Conservation (phyloP, 2,329 filamentous ascomycete species). For the Septoria petroselini region DNA sequence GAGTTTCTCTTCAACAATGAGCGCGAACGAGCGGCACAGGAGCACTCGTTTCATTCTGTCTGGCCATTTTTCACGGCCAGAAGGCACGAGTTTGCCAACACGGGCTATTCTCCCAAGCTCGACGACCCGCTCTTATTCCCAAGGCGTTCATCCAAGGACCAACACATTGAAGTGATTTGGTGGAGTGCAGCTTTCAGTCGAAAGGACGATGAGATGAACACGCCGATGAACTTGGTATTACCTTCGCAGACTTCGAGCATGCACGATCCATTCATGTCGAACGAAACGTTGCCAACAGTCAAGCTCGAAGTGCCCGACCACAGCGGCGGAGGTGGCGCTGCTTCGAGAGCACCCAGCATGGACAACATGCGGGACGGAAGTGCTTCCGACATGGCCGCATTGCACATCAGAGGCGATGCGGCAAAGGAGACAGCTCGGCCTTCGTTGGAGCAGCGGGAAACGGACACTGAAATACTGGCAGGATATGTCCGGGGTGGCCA, state of each 20-base stretch:
- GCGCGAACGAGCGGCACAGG: constrained; percentile 66
- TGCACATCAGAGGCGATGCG: background rate
- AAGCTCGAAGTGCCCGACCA: background rate
- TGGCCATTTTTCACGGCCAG: constrained; percentile 94
- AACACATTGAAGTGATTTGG: constrained; percentile 73
- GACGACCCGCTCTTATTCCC: constrained; percentile 87
- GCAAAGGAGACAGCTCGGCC: constrained; percentile 12
- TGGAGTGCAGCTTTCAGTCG: constrained; percentile 87
- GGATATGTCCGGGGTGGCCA: constrained; percentile 4
- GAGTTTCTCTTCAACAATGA: constrained; percentile 96
- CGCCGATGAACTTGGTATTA: constrained; percentile 38
- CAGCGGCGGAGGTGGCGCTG: background rate
- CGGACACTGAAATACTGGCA: constrained; percentile 15
- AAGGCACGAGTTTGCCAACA: constrained; percentile 76
- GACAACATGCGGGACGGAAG: background rate
- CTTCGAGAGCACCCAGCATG: background rate
- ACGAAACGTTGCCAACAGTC: background rate
- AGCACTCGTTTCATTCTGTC: constrained; percentile 78
- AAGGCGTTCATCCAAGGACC: constrained; percentile 35
- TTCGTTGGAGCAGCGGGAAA: constrained; percentile 16
- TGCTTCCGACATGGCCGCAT: background rate
- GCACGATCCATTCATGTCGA: constrained; percentile 7
- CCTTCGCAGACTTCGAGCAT: background rate
- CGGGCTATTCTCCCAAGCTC: constrained; percentile 68
- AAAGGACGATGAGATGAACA: constrained; percentile 90